phyloP scores from a whole-genome alignment of 2,329 filamentous ascomycete genomes.

The Neophaeococcomyces mojaviensis region DNA sequence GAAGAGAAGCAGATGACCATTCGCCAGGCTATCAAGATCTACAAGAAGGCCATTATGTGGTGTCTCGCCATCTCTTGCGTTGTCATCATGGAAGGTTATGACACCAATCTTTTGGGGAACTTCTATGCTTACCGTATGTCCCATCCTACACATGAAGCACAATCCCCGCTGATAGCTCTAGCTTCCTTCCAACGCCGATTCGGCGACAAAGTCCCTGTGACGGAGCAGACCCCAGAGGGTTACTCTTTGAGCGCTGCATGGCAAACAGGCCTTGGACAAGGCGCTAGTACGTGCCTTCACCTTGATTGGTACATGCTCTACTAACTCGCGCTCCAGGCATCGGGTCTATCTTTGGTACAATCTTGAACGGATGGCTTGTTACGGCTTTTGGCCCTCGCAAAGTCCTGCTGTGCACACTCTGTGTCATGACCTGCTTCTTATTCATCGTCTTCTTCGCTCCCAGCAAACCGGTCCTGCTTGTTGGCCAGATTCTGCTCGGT shows the following conservation, averaged over 20 bases:
- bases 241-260: constrained; percentile 14
- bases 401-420: constrained; percentile 41
- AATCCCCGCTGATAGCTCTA: background rate
- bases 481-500: constrained; percentile 44
- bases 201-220: constrained; percentile 11
- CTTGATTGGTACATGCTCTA: too few relatives aligned
- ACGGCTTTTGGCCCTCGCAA: constrained; percentile 42
- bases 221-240: constrained; percentile 10
- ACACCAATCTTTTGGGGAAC: constrained; percentile 44
- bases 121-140: constrained; percentile 39
- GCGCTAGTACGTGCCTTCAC: background rate
- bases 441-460: constrained; percentile 47
- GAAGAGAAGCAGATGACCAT: constrained; percentile 19
- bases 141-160: background rate
- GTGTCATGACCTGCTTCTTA: constrained; percentile 40
- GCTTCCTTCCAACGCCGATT: constrained; percentile 13
- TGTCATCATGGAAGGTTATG: constrained; percentile 48
- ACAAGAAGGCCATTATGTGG: constrained; percentile 27
- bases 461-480: constrained; percentile 38
- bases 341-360: constrained; percentile 50
- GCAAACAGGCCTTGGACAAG: constrained; percentile 16
- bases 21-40: constrained; percentile 17
- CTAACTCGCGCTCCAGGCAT: constrained; percentile 37
- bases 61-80: constrained; percentile 38
- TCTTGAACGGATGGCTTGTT: constrained; percentile 43